Percentiles rank a stretch among this genome's conserved stretches.
Evolutionary conservation across 2,329 filamentous ascomycete genomes (phyloP).

Genomic region (Periconia digitata): DNA sequence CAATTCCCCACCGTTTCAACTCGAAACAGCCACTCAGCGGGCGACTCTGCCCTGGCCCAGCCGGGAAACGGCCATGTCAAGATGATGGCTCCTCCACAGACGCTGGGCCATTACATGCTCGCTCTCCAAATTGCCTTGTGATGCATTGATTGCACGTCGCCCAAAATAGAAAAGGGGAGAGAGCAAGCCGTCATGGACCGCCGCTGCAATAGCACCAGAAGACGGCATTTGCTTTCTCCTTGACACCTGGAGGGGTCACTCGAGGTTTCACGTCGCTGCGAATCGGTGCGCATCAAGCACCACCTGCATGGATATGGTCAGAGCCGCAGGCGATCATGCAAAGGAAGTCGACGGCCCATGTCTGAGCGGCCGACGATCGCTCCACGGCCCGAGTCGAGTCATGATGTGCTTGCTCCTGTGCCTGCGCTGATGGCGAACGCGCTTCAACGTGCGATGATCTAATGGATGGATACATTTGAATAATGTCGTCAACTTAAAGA

Average conservation of each 20-base stretch:
- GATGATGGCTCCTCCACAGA: background rate
- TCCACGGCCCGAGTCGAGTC: constrained; percentile 10
- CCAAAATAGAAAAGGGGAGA: background rate
- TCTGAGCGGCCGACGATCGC: background rate
- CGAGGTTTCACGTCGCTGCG: constrained; percentile 28
- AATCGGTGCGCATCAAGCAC: constrained; percentile 24
- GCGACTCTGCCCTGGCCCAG: background rate
- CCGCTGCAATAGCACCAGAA: background rate
- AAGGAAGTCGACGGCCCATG: background rate
- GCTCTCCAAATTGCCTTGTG: background rate
- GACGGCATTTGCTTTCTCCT: background rate
- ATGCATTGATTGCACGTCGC: background rate
- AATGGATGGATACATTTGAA: background rate
- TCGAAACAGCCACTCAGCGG: constrained; percentile 12
- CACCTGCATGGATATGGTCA: constrained; percentile 23
- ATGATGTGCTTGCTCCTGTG: background rate
- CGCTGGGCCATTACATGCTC: background rate
- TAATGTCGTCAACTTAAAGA: background rate
- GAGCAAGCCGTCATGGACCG: background rate
- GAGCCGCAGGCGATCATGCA: constrained; percentile 29
- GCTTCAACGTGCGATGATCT: background rate
- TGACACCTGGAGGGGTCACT: constrained; percentile 2
- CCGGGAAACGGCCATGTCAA: background rate
- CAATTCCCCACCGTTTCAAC: constrained; percentile 25
- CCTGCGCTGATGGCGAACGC: background rate